Evolutionary conservation across 2,329 filamentous ascomycete species (phyloP).

Genomic region (Aureobasidium sp.): DNA sequence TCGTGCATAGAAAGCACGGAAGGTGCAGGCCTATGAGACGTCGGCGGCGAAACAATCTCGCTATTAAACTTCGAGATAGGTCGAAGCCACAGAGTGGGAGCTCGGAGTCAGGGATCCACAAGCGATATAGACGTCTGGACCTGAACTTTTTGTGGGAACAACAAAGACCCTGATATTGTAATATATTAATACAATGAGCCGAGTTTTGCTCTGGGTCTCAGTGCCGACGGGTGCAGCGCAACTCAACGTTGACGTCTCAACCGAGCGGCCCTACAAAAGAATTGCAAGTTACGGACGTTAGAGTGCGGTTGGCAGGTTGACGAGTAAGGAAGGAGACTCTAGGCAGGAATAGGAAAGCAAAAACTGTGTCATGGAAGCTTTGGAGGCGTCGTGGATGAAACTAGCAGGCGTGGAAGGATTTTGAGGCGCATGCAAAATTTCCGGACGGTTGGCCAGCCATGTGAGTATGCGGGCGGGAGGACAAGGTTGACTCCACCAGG

Average conservation of each 20-base stretch:
- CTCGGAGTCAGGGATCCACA: background rate
- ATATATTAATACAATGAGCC: slow-evolving; percentile 2
- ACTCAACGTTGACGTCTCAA: background rate
- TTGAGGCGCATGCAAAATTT: slow-evolving; percentile 10
- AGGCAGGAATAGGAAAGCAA: background rate
- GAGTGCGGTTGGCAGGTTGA: background rate
- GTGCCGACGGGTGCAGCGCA: background rate
- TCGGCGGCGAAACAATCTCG: slow-evolving; percentile 6
- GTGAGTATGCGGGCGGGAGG: background rate
- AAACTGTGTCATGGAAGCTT: background rate
- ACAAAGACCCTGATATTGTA: background rate
- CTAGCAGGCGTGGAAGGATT: background rate
- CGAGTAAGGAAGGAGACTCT: background rate
- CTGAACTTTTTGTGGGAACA: background rate
- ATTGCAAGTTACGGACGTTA: background rate
- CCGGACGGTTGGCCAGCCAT: slow-evolving; percentile 1
- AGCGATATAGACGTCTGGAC: slow-evolving; percentile 8
- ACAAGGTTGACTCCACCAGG: background rate
- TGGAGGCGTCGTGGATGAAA: slow-evolving; percentile 8
- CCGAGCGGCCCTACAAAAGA: background rate
- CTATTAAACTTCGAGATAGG: background rate
- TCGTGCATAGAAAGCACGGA: slow-evolving; percentile 7
- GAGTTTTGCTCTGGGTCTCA: background rate
- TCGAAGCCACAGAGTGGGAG: background rate
- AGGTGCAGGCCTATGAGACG: slow-evolving; percentile 5